phyloP scores from a whole-genome alignment of 257 asterid species.

The Plectranthus barbatus region DNA sequence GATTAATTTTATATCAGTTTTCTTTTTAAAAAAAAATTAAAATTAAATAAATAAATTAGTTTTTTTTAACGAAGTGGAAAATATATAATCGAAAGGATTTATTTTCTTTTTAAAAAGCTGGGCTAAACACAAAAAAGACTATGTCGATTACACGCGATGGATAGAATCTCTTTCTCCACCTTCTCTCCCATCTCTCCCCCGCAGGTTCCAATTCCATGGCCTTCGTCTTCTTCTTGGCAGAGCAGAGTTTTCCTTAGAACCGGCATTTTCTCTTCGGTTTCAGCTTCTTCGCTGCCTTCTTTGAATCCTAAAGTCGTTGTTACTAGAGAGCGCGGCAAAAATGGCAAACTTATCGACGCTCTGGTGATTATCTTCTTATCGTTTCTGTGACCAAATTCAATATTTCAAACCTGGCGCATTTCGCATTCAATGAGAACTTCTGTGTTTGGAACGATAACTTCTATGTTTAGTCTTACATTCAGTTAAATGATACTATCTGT shows the following conservation, averaged over 20 bases:
- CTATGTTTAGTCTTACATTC: background rate
- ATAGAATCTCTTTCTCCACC: slow-evolving; percentile 24
- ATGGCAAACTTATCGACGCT: slow-evolving; percentile 52
- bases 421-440: background rate
- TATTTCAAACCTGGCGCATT: background rate
- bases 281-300: slow-evolving; percentile 10
- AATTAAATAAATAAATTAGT: too few species aligned
- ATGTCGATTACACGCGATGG: background rate
- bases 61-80: too few species aligned
- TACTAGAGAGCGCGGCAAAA: slow-evolving; percentile 81
- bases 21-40: too few species aligned
- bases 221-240: slow-evolving; percentile 7
- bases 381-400: background rate
- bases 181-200: slow-evolving; percentile 17
- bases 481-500: background rate
- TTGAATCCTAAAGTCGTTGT: slow-evolving; percentile 47
- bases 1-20: too few species aligned
- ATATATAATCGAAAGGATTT: background rate
- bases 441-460: background rate
- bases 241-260: background rate
- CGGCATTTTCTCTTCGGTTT: slow-evolving; percentile 6
- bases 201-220: slow-evolving; percentile 7
- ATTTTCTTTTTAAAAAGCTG: background rate
- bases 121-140: background rate
- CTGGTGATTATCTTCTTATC: slow-evolving; percentile 34